phyloP scores from a whole-genome alignment of 805 yeast genomes.

The Yamadazyma sp. region DNA sequence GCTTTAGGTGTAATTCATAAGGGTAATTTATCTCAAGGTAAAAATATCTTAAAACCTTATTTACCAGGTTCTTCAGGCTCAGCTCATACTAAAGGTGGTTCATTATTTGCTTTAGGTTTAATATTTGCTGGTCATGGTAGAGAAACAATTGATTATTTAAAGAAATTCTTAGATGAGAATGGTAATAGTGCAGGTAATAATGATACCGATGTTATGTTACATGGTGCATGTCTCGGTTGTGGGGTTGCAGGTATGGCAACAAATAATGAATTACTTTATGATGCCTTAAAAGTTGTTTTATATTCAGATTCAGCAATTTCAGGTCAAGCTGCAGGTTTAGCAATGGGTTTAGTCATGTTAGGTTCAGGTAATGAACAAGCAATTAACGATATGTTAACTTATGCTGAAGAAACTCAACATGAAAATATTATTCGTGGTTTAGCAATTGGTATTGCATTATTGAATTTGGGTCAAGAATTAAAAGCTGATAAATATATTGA shows the following conservation, averaged over 20 bases:
- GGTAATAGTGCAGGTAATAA: slow-evolving; percentile 63
- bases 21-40: slow-evolving; percentile 91
- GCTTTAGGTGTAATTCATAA: slow-evolving; percentile 96
- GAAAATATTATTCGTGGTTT: slow-evolving; percentile 93
- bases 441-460: slow-evolving; percentile 82
- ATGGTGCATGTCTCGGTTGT: slow-evolving; percentile 93
- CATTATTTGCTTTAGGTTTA: slow-evolving; percentile 87
- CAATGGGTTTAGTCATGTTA: slow-evolving; percentile 93
- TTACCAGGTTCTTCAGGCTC: slow-evolving; percentile 80
- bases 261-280: slow-evolving; percentile 68
- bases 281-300: slow-evolving; percentile 76
- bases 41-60: slow-evolving; percentile 82
- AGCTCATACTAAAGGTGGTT: slow-evolving; percentile 92
- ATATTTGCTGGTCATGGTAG: slow-evolving; percentile 95
- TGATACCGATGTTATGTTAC: slow-evolving; percentile 79
- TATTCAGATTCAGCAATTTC: slow-evolving; percentile 90
- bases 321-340: slow-evolving; percentile 94
- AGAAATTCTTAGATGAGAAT: slow-evolving; percentile 63
- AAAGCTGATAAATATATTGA: slow-evolving; percentile 69
- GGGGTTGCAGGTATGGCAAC: slow-evolving; percentile 98
- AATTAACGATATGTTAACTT: slow-evolving; percentile 75
- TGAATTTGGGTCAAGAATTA: slow-evolving; percentile 83
- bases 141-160: slow-evolving; percentile 76
- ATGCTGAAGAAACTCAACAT: slow-evolving; percentile 94
- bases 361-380: slow-evolving; percentile 79